Conservation (phyloP, 2,329 filamentous ascomycete genomes). For the Sclerotinia borealis region DNA sequence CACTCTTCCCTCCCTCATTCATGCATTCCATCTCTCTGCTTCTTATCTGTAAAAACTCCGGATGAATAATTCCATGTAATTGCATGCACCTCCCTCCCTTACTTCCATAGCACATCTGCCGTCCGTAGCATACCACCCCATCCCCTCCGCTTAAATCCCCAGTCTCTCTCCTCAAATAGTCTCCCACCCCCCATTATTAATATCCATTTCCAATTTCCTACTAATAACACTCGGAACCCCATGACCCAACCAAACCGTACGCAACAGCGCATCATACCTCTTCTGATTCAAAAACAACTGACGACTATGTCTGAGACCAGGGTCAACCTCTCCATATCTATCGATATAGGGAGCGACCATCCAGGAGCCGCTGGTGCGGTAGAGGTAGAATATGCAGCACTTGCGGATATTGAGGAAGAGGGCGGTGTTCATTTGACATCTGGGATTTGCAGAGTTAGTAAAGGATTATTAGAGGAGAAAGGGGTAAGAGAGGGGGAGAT, state of each 20-base stretch:
- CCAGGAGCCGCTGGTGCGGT: conserved; percentile 76
- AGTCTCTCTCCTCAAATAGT: conserved; percentile 46
- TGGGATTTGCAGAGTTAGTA: conserved; percentile 35
- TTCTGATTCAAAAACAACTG: conserved; percentile 92
- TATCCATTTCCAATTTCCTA: conserved; percentile 84
- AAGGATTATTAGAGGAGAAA: background rate
- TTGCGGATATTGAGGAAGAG: conserved; percentile 96
- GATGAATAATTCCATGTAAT: too few species aligned
- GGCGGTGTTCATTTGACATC: conserved; percentile 85
- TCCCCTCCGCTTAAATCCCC: background rate
- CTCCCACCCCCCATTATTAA: conserved; percentile 98
- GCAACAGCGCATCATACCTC: conserved; percentile 81
- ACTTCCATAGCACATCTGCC: background rate
- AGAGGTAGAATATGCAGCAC: conserved; percentile 84
- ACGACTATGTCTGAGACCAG: conserved; percentile 79
- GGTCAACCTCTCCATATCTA: conserved; percentile 90
- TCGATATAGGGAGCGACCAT: conserved; percentile 89
- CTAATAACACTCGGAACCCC: conserved; percentile 85
- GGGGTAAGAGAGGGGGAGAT: background rate
- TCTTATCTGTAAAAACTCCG: too few species aligned
- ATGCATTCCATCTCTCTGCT: too few species aligned
- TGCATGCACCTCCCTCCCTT: too few species aligned
- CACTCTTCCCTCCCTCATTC: too few species aligned
- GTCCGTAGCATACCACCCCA: background rate
- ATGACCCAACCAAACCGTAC: conserved; percentile 81